Evolutionary conservation across 2,329 filamentous ascomycete genomes (phyloP).

Genomic region (Fusarium sp.): DNA sequence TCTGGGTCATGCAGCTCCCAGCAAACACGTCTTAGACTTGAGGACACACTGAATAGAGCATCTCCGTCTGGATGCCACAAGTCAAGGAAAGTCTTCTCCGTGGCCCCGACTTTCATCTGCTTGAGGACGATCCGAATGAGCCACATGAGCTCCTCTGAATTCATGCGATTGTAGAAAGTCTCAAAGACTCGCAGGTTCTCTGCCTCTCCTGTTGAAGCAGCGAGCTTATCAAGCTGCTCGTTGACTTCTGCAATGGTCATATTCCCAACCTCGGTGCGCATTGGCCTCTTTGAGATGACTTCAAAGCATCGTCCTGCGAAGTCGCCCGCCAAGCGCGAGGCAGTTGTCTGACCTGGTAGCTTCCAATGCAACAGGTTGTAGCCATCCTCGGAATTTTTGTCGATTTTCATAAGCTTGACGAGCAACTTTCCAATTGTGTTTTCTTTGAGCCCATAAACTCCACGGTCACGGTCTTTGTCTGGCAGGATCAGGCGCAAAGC

Average conservation of each 20-base stretch:
- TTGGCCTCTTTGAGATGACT: slow-evolving; percentile 83
- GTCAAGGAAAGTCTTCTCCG: slow-evolving; percentile 87
- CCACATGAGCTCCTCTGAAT: slow-evolving; percentile 93
- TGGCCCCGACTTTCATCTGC: slow-evolving; percentile 77
- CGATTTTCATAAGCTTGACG: slow-evolving; percentile 92
- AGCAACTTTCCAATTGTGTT: slow-evolving; percentile 87
- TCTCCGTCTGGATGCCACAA: slow-evolving; percentile 84
- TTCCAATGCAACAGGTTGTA: slow-evolving; percentile 92
- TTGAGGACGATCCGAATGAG: slow-evolving; percentile 91
- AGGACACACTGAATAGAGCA: slow-evolving; percentile 86
- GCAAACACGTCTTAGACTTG: slow-evolving; percentile 87
- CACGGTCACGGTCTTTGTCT: slow-evolving; percentile 90
- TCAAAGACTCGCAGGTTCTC: slow-evolving; percentile 84
- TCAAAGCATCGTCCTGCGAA: slow-evolving; percentile 92
- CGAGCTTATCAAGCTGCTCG: slow-evolving; percentile 79
- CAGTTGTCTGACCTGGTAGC: slow-evolving; percentile 74
- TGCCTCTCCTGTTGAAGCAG: slow-evolving; percentile 79
- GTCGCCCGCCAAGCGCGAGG: slow-evolving; percentile 79
- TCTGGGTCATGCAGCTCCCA: slow-evolving; percentile 87
- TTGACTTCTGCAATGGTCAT: slow-evolving; percentile 94
- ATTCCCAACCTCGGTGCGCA: slow-evolving; percentile 75
- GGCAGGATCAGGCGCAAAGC: slow-evolving; percentile 91
- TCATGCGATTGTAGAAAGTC: slow-evolving; percentile 90
- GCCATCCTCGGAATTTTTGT: slow-evolving; percentile 88
- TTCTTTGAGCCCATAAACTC: slow-evolving; percentile 95